Conservation (phyloP, 495 filamentous ascomycete genomes). For the Oidiodendron maius region DNA sequence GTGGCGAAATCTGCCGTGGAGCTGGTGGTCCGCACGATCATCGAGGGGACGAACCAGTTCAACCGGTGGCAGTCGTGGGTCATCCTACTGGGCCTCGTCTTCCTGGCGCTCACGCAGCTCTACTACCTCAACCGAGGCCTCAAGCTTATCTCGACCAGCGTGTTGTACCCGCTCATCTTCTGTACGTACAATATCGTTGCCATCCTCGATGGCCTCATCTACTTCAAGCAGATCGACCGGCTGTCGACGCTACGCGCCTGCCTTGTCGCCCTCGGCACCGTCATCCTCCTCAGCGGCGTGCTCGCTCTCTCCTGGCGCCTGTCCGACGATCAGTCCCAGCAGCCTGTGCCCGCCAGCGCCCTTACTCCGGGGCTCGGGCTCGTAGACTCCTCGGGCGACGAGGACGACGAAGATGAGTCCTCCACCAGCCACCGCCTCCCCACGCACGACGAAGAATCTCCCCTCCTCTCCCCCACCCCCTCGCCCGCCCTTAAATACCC, state of each 20-base stretch:
- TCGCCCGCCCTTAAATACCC: no score
- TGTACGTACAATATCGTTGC: constrained; percentile 99
- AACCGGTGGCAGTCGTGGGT: constrained; percentile 96
- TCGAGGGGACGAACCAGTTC: constrained; percentile 89
- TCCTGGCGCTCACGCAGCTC: constrained; percentile 81
- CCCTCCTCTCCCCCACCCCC: no score
- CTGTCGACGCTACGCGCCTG: constrained; percentile 69
- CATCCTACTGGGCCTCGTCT: constrained; percentile 76
- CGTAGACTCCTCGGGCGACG: constrained; percentile 41
- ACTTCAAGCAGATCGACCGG: constrained; percentile 83
- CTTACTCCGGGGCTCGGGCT: constrained; percentile 66
- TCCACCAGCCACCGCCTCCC: constrained; percentile 29
- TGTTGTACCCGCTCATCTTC: constrained; percentile 96
- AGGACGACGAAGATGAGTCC: constrained; percentile 37
- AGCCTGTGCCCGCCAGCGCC: constrained; percentile 52
- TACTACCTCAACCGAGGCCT: constrained; percentile 93
- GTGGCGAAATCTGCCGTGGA: constrained; percentile 97
- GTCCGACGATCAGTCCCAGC: constrained; percentile 58
- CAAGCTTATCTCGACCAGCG: constrained; percentile 89
- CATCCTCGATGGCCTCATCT: constrained; percentile 94
- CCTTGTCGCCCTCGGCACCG: constrained; percentile 82
- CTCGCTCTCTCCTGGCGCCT: constrained; percentile 92
- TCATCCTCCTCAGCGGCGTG: constrained; percentile 80
- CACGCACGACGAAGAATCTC: no score
- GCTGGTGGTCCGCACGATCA: constrained; percentile 86